These are phyloP conservation scores for Trichoderma erinaceum DNA, from an alignment of 495 filamentous ascomycete species.

Conservation along the genomic window DNA sequence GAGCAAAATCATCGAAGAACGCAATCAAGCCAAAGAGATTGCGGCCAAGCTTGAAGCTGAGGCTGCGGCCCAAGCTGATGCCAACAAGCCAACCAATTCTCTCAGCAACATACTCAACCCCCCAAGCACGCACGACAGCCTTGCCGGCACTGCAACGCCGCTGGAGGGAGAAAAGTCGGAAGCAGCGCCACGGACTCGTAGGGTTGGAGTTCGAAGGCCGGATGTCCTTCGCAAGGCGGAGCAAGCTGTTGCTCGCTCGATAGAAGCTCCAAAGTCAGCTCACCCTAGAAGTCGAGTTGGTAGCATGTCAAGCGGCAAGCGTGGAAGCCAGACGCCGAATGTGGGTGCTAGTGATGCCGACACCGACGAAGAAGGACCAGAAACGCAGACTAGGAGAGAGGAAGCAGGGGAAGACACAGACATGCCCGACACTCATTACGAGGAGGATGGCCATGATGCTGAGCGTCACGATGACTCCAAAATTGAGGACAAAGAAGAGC, in stretches of 20 bases:
- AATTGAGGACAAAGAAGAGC: slow-evolving; percentile 22
- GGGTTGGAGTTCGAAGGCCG: slow-evolving; percentile 34
- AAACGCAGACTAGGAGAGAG: slow-evolving; percentile 19
- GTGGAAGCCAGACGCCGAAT: slow-evolving; percentile 23
- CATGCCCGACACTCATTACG: slow-evolving; percentile 25
- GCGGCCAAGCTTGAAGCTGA: slow-evolving; percentile 16
- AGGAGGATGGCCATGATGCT: slow-evolving; percentile 22
- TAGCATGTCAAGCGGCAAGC: slow-evolving; percentile 37
- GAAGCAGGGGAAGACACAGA: slow-evolving; percentile 18
- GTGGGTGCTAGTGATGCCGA: slow-evolving; percentile 22
- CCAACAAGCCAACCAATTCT: slow-evolving; percentile 22
- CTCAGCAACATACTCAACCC: slow-evolving; percentile 28
- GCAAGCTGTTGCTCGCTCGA: slow-evolving; percentile 37
- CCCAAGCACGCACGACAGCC: slow-evolving; percentile 20
- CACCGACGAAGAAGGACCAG: slow-evolving; percentile 20
- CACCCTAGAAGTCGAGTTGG: slow-evolving; percentile 28
- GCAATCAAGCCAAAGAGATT: slow-evolving; percentile 15
- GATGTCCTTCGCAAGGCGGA: slow-evolving; percentile 47
- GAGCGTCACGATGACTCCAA: slow-evolving; percentile 19
- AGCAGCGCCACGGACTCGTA: slow-evolving; percentile 29
- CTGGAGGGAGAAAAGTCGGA: slow-evolving; percentile 24
- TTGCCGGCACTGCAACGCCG: slow-evolving; percentile 25
- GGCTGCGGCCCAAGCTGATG: slow-evolving; percentile 18
- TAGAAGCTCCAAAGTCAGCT: slow-evolving; percentile 35
- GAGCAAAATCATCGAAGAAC: slow-evolving; percentile 26